Evolutionary conservation across 2,329 filamentous ascomycete genomes (phyloP).

Genomic region (Plectosphaerella plurivora): DNA sequence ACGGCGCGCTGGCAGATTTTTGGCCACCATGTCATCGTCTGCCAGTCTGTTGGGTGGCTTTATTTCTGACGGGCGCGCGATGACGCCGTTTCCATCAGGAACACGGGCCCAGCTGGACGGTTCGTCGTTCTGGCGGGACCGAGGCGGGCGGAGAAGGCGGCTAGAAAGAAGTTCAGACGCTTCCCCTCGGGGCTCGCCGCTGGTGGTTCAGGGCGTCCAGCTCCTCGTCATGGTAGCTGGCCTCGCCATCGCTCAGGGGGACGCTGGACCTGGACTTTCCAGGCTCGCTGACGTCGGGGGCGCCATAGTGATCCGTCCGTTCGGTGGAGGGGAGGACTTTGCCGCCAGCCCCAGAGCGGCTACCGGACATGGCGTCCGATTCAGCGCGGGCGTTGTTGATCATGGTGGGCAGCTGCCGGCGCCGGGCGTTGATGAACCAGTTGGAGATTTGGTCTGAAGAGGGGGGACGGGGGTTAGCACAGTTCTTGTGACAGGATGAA

Average conservation of each 20-base stretch:
- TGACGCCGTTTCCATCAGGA: not conserved
- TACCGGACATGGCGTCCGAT: slow-evolving; percentile 36
- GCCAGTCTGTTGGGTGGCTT: no score
- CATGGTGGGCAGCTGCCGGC: slow-evolving; percentile 59
- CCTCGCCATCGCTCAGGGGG: slow-evolving; percentile 43
- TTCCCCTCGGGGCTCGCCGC: slow-evolving; percentile 32
- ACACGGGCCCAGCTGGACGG: not conserved
- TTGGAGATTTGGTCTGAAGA: slow-evolving; percentile 65
- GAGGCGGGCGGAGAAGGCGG: not conserved
- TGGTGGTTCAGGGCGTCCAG: slow-evolving; percentile 27
- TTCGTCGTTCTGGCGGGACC: not conserved
- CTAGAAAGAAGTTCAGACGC: slow-evolving; percentile 27
- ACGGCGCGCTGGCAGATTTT: no score
- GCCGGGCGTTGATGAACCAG: slow-evolving; percentile 76
- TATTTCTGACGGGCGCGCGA: not conserved
- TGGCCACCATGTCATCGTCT: no score
- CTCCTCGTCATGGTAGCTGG: slow-evolving; percentile 40
- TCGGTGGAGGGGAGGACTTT: slow-evolving; percentile 34
- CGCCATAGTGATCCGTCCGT: slow-evolving; percentile 24
- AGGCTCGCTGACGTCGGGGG: slow-evolving; percentile 17
- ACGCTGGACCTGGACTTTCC: slow-evolving; percentile 25
- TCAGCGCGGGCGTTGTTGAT: slow-evolving; percentile 52
- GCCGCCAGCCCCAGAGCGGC: slow-evolving; percentile 19
- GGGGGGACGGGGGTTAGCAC: not conserved
- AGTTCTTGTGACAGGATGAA: not conserved